Percentiles rank a stretch among this genome's conserved stretches.
phyloP scores from a whole-genome alignment of 768 basidiomycete species.

The Vararia minispora region DNA sequence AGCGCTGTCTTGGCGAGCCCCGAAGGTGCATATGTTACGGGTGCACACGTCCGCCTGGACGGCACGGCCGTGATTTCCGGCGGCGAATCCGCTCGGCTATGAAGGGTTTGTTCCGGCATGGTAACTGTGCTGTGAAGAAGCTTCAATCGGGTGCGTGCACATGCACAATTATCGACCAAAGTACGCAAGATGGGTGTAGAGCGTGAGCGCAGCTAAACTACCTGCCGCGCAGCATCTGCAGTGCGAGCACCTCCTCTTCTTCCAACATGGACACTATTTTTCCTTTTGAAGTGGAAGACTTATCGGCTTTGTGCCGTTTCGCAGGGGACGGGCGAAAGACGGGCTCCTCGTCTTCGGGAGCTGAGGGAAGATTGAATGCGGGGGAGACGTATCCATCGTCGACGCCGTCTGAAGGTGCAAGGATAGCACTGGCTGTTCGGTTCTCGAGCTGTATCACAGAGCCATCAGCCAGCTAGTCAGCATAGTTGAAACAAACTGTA shows the following conservation, averaged over 20 bases:
- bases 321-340: conserved; percentile 20
- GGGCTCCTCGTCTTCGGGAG: conserved; percentile 21
- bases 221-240: conserved; percentile 38
- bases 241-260: conserved; percentile 55
- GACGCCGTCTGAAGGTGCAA: conserved; percentile 26
- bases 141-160: no score
- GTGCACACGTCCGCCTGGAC: conserved; percentile 60
- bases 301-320: conserved; percentile 21
- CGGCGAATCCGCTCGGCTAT: conserved; percentile 1
- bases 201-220: no score
- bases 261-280: conserved; percentile 25
- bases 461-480: not conserved
- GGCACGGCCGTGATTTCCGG: conserved; percentile 25
- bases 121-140: no score
- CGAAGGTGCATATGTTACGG: conserved; percentile 66
- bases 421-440: conserved; percentile 18
- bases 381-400: conserved; percentile 67
- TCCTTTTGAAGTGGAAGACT: conserved; percentile 15
- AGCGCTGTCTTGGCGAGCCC: conserved; percentile 62
- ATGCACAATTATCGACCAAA: no score
- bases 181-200: no score
- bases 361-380: conserved; percentile 43
- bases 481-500: conserved; percentile 3
- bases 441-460: conserved; percentile 12
- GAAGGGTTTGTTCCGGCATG: no score